Base-by-base conservation (phyloP, 1,139 yeast species). In the Yamadazyma sp. region DNA sequence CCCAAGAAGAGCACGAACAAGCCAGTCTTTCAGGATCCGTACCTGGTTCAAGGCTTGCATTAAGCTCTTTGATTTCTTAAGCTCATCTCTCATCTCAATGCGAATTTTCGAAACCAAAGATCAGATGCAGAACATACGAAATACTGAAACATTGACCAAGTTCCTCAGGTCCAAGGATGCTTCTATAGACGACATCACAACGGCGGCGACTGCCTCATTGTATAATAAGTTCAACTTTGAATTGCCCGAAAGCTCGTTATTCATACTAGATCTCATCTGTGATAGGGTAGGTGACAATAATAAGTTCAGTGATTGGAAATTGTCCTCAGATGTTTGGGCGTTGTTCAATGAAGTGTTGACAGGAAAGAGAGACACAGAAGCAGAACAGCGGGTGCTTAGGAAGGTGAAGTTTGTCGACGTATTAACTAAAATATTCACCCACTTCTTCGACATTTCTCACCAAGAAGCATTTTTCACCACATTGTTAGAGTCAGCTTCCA, bases 141-240 rank as follows among this genome's bases (percentile, higher is more conserved):
- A 78, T 14, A 78, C 90, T 1, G 88, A 83, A 51, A 70, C 74
- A 5, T 61, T 82, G 29, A 86, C 96, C 2, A 76, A 77, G 55
- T 70, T 68, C 48, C 66, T 87, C 22, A 71, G 95, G 46, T 75
- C 83, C 16, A 82, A 76, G 50, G 67, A 67, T 26, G 68, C 72
- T 1, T 43, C 69, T 1, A 56, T 76, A 2, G 63, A 56, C 13
- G 72, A 75, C 13, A 67, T 86, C 26, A 57, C 74, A 1, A 42
- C 52, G 1, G 61, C 67, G 3, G 73, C 84, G 1, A 55, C 57
- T 20, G 53, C 60, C 7, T 56, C 84, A 8, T 47, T 79, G 1
- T 59, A 64, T 10, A 68, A 65, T 6, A 43, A 62, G 9, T 51
- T 67, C 12, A 51, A 64, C 1, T 65, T 79, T 0, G 72, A 71